Evolutionary conservation across 257 asterid genomes (phyloP), one percentile per base, ranked within the genome.

Genomic region (Jacaranda copaia): DNA sequence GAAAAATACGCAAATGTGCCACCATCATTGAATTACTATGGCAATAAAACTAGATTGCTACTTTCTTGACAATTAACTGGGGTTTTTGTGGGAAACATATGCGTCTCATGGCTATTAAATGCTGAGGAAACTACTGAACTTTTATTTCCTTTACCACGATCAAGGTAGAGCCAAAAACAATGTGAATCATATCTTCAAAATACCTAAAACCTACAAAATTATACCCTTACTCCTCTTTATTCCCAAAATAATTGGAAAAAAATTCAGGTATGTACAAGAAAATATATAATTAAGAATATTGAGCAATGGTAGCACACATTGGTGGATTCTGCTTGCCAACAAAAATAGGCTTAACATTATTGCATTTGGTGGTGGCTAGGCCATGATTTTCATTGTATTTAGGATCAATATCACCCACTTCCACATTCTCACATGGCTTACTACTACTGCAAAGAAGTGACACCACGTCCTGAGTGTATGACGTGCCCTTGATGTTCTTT

Each of bases 281-380:
- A 64, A 4, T 5, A 49, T 7, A 10, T 32, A 59, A 25, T 43
- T 20, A 72, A 59, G 32, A 25, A 19, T 46, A 13, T 6, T 32
- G 6, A 58, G 46, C 45, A 5, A 62, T n/a, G 5, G 80, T 1
- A 9, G 43, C 68, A 53, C 80, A 77, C 36, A 78, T 20, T 4
- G 73, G 80, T 3, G 90, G 90, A 51, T 57, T 78, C 55, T 75
- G 87, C 32, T 53, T 83, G 61, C 96, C 96, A 3, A 8, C 12
- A 7, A 81, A 2, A 5, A 20, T 32, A 4, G 89, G 92, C 57
- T 85, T 75, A 40, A 86, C 78, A 36, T 89, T 87, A 20, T 53
- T 3, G 65, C 94, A 89, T 16, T 42, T 66, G 43, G 87, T 77
- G 52, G 77, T 78, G 36, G 77, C 19, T 4, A 51, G 19, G 6